Evolutionary conservation across 2,329 filamentous ascomycete species (phyloP), one percentile per base, ranked within the genome.

Genomic region (Kalmusia sp.): DNA sequence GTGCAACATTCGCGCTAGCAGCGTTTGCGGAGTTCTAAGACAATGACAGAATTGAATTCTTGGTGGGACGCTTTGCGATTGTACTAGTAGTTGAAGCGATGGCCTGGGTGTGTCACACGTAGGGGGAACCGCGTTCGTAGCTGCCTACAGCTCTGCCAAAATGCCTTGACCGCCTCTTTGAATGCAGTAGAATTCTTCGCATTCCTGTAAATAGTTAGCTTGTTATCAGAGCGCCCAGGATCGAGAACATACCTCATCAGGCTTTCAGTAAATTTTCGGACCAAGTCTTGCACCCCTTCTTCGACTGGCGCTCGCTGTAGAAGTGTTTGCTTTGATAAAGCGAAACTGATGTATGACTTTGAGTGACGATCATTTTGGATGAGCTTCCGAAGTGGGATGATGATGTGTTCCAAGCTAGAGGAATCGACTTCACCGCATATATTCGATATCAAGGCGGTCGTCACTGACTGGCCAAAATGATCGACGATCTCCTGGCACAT

Each of bases 1-100:
- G 86, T n/a, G 67, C 85, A 35, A 89, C 89, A 24, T 92, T 92
- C 75, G 84, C 87, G 22, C 74, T 92, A 66, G 88, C 88, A 43
- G 85, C 84, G 2, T 89, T 89, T 80, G 81, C 80, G 65, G 72
- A 78, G 45, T 81, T 88, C 52, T 85, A 62, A 51, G 43, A 28
- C 14, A 55, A 35, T 49, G 49, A 24, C 8, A 57, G 15, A 12
- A 43, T 30, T 19, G 19, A 7, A 19, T 39, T 21, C 25, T 3
- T 9, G 6, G 2, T n/a, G 30, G 22, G 55, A 6, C 1, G 44
- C 9, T 37, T 2, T 5, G 33, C 46, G 61, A 51, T 47, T 65
- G 40, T 33, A 21, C 37, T 48, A 57, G 43, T 58, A 61, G 38
- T 54, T 59, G 43, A 68, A 67, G 5, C 63, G 63, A 46, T 69